Evolutionary conservation across 139 green algal species (phyloP).

Genomic region (Coelastrella sp.): DNA sequence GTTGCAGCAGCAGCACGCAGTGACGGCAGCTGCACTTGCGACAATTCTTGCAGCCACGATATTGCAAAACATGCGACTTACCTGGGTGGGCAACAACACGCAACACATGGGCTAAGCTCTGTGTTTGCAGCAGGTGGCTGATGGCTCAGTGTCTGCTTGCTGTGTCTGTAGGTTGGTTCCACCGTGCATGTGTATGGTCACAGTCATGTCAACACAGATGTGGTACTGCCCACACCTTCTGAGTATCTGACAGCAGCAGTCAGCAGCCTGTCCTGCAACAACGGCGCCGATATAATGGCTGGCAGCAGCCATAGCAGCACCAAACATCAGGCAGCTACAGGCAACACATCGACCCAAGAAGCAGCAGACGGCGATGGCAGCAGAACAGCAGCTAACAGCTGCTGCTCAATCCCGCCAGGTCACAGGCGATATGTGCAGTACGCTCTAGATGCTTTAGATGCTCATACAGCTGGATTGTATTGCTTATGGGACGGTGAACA

Average conservation of each 20-base stretch:
- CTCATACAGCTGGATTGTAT: slow-evolving; percentile 30
- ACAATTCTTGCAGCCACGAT: too few relatives aligned
- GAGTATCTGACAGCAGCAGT: not conserved
- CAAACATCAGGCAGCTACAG: too few relatives aligned
- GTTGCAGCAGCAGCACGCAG: too few relatives aligned
- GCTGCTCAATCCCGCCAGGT: not conserved
- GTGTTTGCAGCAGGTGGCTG: not conserved
- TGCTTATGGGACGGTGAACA: slow-evolving; percentile 16
- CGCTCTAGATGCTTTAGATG: slow-evolving; percentile 16
- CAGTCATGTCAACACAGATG: slow-evolving; percentile 14
- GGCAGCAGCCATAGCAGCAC: too few relatives aligned
- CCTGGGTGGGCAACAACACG: too few relatives aligned
- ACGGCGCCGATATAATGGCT: too few relatives aligned
- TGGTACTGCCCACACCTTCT: not conserved
- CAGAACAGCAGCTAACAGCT: not conserved
- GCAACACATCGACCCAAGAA: too few relatives aligned
- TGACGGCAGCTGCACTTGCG: too few relatives aligned
- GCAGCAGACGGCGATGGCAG: too few relatives aligned
- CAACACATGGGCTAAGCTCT: too few relatives aligned
- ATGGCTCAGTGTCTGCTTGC: not conserved
- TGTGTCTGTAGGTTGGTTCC: not conserved
- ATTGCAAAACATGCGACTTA: too few relatives aligned
- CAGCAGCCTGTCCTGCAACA: too few relatives aligned
- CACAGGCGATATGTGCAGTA: slow-evolving; percentile 32
- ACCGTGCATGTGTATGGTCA: slow-evolving; percentile 17